These are phyloP conservation scores for Saksenaea vasiformis DNA, from an alignment of 371 early-diverging fungal species.

Conservation along the genomic window DNA sequence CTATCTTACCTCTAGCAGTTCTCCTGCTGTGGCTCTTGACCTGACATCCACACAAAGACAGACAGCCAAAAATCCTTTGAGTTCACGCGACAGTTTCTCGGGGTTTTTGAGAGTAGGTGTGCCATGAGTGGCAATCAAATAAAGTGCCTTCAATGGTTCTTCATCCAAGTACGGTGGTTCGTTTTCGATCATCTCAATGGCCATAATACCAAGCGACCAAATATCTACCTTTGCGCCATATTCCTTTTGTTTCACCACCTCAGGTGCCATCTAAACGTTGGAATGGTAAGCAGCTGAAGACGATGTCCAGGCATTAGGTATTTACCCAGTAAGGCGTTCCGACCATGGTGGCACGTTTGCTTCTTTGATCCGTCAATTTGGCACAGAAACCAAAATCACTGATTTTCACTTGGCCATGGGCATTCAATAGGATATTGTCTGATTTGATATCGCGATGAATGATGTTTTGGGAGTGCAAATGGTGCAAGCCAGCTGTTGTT, in stretches of 20 bases:
- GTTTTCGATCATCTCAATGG: conserved; percentile 97
- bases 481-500: conserved; percentile 86
- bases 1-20: conserved; percentile 64
- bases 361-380: conserved; percentile 81
- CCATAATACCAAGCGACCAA: conserved; percentile 94
- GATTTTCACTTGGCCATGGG: conserved; percentile 87
- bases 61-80: conserved; percentile 86
- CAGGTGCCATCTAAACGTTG: conserved; percentile 76
- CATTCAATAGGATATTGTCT: conserved; percentile 89
- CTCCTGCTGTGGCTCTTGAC: conserved; percentile 81
- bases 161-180: conserved; percentile 97
- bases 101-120: conserved; percentile 93
- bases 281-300: background rate
- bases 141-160: conserved; percentile 92
- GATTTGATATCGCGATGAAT: conserved; percentile 98
- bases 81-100: conserved; percentile 73
- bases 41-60: conserved; percentile 90
- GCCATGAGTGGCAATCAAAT: conserved; percentile 96
- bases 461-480: conserved; percentile 88
- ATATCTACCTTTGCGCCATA: conserved; percentile 91
- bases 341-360: conserved; percentile 95
- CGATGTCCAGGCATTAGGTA: background rate
- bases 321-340: conserved; percentile 90
- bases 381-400: conserved; percentile 97
- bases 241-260: conserved; percentile 88